Conservation (phyloP, 148 eudicot species). For the Nepenthes gracilis region DNA sequence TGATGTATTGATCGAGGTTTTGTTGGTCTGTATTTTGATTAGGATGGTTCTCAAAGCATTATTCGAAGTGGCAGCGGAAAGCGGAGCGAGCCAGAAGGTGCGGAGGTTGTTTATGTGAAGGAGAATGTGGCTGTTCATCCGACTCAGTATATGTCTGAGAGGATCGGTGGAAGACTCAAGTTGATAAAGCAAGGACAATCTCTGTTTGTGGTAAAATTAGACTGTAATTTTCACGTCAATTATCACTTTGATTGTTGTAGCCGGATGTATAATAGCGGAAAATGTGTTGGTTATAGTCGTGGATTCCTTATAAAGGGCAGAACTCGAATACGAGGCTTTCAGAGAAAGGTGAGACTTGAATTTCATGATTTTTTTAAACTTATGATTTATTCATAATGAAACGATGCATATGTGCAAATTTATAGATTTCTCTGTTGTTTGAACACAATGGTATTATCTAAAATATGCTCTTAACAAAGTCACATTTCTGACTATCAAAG, state of each 20-base stretch:
- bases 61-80: slow-evolving; percentile 42
- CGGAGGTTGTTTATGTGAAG: slow-evolving; percentile 56
- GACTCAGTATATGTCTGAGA: slow-evolving; percentile 78
- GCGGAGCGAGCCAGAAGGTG: slow-evolving; percentile 63
- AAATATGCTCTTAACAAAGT: too few species aligned
- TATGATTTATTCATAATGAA: neutral
- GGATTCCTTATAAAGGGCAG: slow-evolving; percentile 92
- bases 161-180: slow-evolving; percentile 88
- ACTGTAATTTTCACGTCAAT: too few species aligned
- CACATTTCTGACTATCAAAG: too few species aligned
- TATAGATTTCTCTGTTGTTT: too few species aligned
- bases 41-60: slow-evolving; percentile 28
- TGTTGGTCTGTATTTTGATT: neutral
- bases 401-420: too few species aligned
- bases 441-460: too few species aligned
- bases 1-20: neutral
- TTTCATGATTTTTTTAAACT: neutral
- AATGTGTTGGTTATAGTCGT: slow-evolving; percentile 31
- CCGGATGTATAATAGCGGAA: neutral
- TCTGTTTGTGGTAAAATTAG: slow-evolving; percentile 50
- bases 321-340: slow-evolving; percentile 70
- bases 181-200: slow-evolving; percentile 55
- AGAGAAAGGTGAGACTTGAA: slow-evolving; percentile 57
- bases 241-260: neutral
- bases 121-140: slow-evolving; percentile 97